Evolutionary conservation across 2,329 filamentous ascomycete genomes (phyloP), one percentile per base, ranked within the genome.

Genomic region (Xylaria sp.): DNA sequence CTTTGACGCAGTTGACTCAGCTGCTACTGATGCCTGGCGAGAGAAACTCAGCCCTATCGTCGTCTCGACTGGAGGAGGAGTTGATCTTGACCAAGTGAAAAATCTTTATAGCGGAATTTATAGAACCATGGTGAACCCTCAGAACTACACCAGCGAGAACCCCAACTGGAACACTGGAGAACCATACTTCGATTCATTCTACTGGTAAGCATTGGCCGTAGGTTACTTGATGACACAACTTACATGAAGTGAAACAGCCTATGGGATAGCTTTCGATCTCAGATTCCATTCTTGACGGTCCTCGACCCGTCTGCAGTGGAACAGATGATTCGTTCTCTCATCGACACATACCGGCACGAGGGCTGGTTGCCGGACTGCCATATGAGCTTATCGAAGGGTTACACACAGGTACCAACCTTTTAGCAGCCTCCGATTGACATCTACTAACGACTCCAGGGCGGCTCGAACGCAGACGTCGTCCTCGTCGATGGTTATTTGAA

Each of bases 131-230:
- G 88, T 93, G 69, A 90, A 88, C 62, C 91, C 91, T 2, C 90
- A 93, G 74, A 91, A 93, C 74, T 92, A 92, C 73, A 92, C 91
- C 0, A 89, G 89, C 0, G 91, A 93, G 76, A 93, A 93, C 65
- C 89, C 90, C 1, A 76, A 89, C 0, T 93, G 91, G 90, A 73
- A 86, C 1, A 90, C 86, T 51, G 82, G 82, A 1, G 90, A 92
- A 76, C 91, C 90, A 0, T 93, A 93, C 74, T 93, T 90, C 75
- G 91, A 93, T 77, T 92, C 89, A 0, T 92, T 91, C 74, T 94
- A 94, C 78, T 93, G 90, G 85, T 87, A 74, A 77, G 82, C 66
- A 12, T 37, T 54, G 12, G n/a, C 28, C 15, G 18, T 32, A 1
- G n/a, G 7, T 5, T 6, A 12, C 37, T 3, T 6, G n/a, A 2